Percentiles rank a stretch among this genome's conserved stretches.
Conservation (phyloP, 2,329 filamentous ascomycete genomes). For the Talaromyces sp. region DNA sequence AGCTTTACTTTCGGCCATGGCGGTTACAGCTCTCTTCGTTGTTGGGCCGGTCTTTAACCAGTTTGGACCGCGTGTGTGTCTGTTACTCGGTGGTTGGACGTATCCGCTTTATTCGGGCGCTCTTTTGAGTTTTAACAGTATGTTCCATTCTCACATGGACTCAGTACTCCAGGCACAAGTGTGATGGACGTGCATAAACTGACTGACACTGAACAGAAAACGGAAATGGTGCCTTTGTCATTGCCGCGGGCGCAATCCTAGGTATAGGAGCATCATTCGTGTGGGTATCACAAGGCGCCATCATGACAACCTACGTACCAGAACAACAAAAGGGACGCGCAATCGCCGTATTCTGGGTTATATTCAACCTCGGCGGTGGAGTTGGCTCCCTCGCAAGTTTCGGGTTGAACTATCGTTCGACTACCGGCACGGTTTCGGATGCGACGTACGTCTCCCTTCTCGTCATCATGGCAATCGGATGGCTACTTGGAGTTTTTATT, state of each 20-base stretch:
- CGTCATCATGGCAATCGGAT: constrained; percentile 47
- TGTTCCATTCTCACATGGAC: neutral
- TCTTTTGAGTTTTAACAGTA: constrained; percentile 30
- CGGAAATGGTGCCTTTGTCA: constrained; percentile 33
- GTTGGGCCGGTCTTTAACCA: constrained; percentile 32
- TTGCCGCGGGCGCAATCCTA: constrained; percentile 40
- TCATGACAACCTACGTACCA: constrained; percentile 46
- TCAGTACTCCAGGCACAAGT: too few species aligned
- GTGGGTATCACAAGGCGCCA: constrained; percentile 38
- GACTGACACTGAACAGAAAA: neutral
- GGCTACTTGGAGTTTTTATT: constrained; percentile 45
- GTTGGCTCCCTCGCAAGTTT: constrained; percentile 44
- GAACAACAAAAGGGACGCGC: constrained; percentile 37
- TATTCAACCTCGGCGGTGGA: constrained; percentile 45
- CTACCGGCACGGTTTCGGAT: constrained; percentile 43
- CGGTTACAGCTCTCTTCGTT: constrained; percentile 31
- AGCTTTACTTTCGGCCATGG: constrained; percentile 33
- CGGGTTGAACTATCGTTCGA: constrained; percentile 41
- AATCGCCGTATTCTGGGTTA: constrained; percentile 37
- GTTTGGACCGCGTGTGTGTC: constrained; percentile 32
- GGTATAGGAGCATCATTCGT: constrained; percentile 40
- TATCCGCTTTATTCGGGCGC: constrained; percentile 35
- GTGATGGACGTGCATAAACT: neutral
- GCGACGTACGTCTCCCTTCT: constrained; percentile 50
- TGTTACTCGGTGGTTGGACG: constrained; percentile 35